Percentiles rank a stretch among this genome's conserved stretches.
These are phyloP conservation scores for Argentina anserina DNA, from an alignment of 306 rosid genomes.

Conservation along the genomic window DNA sequence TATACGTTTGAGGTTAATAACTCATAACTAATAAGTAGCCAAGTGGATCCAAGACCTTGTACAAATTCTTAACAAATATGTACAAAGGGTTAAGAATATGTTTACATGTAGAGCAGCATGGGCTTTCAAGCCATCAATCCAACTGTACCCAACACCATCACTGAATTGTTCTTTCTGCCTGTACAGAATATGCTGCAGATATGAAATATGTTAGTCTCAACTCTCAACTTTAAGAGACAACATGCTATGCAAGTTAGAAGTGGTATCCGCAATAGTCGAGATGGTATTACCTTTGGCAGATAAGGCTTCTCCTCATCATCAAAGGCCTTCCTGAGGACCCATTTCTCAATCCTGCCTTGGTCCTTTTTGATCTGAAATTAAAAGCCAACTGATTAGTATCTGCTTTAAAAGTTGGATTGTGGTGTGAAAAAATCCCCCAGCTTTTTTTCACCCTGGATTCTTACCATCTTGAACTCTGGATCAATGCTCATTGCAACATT, in stretches of 20 bases:
- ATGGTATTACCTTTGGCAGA: constrained; percentile 76
- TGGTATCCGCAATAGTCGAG: not conserved
- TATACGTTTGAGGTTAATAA: constrained; percentile 8
- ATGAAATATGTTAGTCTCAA: not conserved
- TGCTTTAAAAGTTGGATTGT: not conserved
- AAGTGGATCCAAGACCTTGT: not conserved
- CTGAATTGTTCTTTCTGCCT: constrained; percentile 98
- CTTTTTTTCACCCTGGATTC: not conserved
- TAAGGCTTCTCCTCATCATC: constrained; percentile 89
- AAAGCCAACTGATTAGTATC: constrained; percentile 1
- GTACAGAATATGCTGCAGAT: constrained; percentile 76
- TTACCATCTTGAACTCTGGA: constrained; percentile 74
- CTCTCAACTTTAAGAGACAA: too few relatives aligned
- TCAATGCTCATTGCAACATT: constrained; percentile 81
- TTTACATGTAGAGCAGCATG: constrained; percentile 86
- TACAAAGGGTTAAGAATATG: not conserved
- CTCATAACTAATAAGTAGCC: too few relatives aligned
- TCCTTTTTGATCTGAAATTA: constrained; percentile 60
- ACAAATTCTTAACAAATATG: not conserved
- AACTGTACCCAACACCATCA: constrained; percentile 95
- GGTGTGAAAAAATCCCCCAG: not conserved
- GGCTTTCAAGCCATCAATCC: constrained; percentile 94
- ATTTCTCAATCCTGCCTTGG: constrained; percentile 85
- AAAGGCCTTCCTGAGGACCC: constrained; percentile 82
- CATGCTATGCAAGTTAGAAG: not conserved